Evolutionary conservation across 1,139 yeast species (phyloP).

Genomic region (Blastobotrys buckinghamii): DNA sequence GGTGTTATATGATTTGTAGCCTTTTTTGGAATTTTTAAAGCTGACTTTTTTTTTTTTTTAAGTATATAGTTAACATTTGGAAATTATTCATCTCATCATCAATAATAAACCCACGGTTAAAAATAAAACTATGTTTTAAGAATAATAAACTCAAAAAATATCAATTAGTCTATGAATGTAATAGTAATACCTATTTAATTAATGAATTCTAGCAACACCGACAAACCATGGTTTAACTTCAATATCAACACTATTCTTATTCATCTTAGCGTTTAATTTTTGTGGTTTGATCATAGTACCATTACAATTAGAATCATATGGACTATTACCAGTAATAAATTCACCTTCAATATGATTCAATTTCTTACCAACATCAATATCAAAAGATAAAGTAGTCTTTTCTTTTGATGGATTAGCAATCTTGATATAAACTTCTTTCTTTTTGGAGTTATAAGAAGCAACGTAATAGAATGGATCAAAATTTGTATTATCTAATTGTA

Average conservation of each 20-base stretch:
- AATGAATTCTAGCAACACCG: constrained; percentile 7
- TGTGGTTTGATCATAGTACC: neutral
- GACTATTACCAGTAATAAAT: neutral
- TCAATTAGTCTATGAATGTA: no score
- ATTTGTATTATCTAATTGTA: constrained; percentile 7
- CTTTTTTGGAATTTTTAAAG: no score
- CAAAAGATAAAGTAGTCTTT: neutral
- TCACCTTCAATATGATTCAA: neutral
- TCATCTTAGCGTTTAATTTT: neutral
- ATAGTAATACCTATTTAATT: neutral
- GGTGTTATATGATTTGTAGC: no score
- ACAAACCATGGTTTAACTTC: constrained; percentile 9
- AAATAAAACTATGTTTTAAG: no score
- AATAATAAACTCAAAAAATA: no score
- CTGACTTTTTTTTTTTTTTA: no score
- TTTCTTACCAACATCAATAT: constrained; percentile 5
- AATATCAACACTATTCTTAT: neutral
- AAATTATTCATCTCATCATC: no score
- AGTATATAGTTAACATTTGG: no score
- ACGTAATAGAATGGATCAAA: constrained; percentile 12
- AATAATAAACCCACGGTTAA: no score
- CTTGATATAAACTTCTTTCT: constrained; percentile 9
- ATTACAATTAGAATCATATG: constrained; percentile 5
- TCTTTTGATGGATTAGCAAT: constrained; percentile 8
- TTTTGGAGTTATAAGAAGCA: constrained; percentile 7